Evolutionary conservation across 179 eudicot genomes (phyloP).

Genomic region (Spinacia oleracea): DNA sequence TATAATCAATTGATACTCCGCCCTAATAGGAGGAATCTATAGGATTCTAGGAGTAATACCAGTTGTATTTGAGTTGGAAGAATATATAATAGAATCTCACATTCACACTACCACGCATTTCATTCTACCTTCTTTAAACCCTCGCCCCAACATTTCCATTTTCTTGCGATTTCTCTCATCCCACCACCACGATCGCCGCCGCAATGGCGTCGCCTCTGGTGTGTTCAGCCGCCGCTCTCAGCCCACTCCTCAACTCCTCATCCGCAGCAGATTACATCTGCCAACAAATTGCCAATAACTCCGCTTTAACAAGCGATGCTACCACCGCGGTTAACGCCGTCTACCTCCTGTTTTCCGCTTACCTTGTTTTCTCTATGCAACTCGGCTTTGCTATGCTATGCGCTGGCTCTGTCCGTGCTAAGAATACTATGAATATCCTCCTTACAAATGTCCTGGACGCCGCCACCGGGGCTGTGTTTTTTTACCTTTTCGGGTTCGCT

Average conservation of each 20-base stretch:
- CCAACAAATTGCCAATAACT: neutral
- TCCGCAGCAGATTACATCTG: conserved; percentile 20
- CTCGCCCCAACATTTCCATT: too few relatives aligned
- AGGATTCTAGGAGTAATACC: too few relatives aligned
- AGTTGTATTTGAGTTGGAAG: too few relatives aligned
- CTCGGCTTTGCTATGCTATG: conserved; percentile 58
- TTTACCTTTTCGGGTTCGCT: conserved; percentile 45
- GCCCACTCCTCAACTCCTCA: conserved; percentile 14
- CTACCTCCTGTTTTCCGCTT: conserved; percentile 46
- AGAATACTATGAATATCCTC: conserved; percentile 55
- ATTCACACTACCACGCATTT: too few relatives aligned
- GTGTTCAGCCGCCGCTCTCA: neutral
- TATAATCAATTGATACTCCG: too few relatives aligned
- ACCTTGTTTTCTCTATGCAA: conserved; percentile 53
- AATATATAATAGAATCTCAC: too few relatives aligned
- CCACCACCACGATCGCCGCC: neutral
- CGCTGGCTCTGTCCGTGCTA: conserved; percentile 54
- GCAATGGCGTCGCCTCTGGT: conserved; percentile 1
- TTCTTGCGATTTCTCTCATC: neutral
- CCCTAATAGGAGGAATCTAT: too few relatives aligned
- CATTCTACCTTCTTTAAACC: too few relatives aligned
- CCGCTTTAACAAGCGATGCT: conserved; percentile 5
- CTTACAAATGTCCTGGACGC: conserved; percentile 53
- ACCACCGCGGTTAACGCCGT: conserved; percentile 37
- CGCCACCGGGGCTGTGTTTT: conserved; percentile 40